Evolutionary conservation across 2,329 filamentous ascomycete genomes (phyloP).

Genomic region (Verticillium nubilum): DNA sequence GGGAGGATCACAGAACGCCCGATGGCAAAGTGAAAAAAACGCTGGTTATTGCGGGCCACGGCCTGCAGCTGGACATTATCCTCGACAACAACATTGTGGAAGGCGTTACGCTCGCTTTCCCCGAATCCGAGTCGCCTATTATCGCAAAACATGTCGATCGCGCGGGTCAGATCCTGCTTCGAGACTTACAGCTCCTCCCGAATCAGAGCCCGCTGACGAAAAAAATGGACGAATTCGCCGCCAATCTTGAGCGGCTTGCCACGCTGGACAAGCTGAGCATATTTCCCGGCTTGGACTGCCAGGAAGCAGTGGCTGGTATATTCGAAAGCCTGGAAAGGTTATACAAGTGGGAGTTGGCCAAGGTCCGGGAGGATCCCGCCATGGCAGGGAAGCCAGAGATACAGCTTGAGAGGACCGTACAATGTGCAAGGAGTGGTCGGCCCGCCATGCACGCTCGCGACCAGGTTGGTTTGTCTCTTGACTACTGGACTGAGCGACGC

Average conservation of each 20-base stretch:
- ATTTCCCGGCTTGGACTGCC: slow-evolving; percentile 64
- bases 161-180: slow-evolving; percentile 60
- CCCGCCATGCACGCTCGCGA: slow-evolving; percentile 66
- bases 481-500: slow-evolving; percentile 70
- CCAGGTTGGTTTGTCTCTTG: slow-evolving; percentile 63
- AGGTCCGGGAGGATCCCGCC: slow-evolving; percentile 42
- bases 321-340: slow-evolving; percentile 65
- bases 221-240: slow-evolving; percentile 63
- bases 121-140: slow-evolving; percentile 52
- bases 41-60: slow-evolving; percentile 57
- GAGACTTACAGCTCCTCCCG: slow-evolving; percentile 55
- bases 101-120: slow-evolving; percentile 58
- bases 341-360: slow-evolving; percentile 64
- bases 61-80: slow-evolving; percentile 55
- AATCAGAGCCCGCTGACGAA: slow-evolving; percentile 63
- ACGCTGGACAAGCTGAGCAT: slow-evolving; percentile 67
- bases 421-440: slow-evolving; percentile 65
- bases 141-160: slow-evolving; percentile 55
- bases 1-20: slow-evolving; percentile 45
- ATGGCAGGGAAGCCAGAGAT: slow-evolving; percentile 39
- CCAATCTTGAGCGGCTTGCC: slow-evolving; percentile 66
- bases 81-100: slow-evolving; percentile 58
- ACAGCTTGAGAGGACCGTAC: slow-evolving; percentile 49
- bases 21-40: slow-evolving; percentile 45
- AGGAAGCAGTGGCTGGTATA: slow-evolving; percentile 70